phyloP scores from a whole-genome alignment of 78 protist species.

The Isochrysis galbana region DNA sequence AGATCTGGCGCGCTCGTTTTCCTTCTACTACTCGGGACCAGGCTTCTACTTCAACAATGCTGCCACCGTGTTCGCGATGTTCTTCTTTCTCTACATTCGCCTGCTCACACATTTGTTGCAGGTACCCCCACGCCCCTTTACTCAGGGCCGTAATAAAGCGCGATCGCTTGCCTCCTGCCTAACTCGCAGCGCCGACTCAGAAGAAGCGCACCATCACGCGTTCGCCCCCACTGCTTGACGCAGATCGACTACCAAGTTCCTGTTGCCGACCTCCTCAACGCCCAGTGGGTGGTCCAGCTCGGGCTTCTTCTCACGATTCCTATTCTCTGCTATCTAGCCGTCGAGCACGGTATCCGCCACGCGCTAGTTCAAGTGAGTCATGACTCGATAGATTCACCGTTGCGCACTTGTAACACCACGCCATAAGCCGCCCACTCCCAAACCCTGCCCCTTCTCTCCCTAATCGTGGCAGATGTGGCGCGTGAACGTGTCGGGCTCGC shows the following conservation, averaged over 20 bases:
- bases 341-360: constrained; percentile 11
- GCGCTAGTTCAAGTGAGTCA: no score
- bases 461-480: no score
- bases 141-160: no score
- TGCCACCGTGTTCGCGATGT: background rate
- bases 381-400: no score
- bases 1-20: background rate
- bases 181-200: no score
- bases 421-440: background rate
- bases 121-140: no score
- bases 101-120: background rate
- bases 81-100: background rate
- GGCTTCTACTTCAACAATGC: constrained; percentile 22
- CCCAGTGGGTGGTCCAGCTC: constrained; percentile 5
- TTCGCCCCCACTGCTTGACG: no score
- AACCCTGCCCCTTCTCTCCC: background rate
- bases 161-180: no score
- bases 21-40: constrained; percentile 8
- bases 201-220: no score
- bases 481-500: constrained; percentile 7
- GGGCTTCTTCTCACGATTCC: constrained; percentile 29
- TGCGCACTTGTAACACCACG: no score
- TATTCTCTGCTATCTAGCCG: constrained; percentile 20
- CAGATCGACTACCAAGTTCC: background rate
- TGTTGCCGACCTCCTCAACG: background rate